Evolutionary conservation across 2,329 filamentous ascomycete species (phyloP).

Genomic region (Drechslera avenae): DNA sequence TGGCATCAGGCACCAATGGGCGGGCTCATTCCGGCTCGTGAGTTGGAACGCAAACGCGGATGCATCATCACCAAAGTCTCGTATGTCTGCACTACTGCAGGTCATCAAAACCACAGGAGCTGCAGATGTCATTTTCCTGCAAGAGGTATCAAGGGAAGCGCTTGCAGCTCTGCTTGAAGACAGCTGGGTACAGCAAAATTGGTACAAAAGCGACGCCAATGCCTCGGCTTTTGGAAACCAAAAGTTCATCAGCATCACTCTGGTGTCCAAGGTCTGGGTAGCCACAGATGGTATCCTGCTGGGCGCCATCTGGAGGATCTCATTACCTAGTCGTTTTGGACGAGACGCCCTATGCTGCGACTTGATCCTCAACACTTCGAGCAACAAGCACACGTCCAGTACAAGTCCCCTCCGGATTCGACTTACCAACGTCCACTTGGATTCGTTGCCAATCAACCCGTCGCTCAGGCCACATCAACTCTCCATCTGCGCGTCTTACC

Average conservation of each 20-base stretch:
- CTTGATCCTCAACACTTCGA: background rate
- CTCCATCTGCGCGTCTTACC: background rate
- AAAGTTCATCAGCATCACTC: conserved; percentile 4
- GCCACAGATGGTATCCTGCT: background rate
- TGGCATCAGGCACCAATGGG: conserved; percentile 1
- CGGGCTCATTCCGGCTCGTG: conserved; percentile 7
- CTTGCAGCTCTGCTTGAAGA: conserved; percentile 3
- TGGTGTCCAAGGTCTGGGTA: conserved; percentile 1
- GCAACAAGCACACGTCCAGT: background rate
- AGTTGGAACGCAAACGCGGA: conserved; percentile 5
- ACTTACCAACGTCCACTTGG: conserved; percentile 7
- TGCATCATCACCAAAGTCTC: background rate
- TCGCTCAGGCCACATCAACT: conserved; percentile 9
- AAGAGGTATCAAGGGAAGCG: conserved; percentile 3
- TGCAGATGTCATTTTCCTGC: conserved; percentile 5
- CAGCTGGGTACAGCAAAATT: conserved; percentile 1
- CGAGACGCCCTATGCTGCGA: conserved; percentile 10
- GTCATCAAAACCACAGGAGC: background rate
- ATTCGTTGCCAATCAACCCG: conserved; percentile 6
- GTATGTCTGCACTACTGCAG: conserved; percentile 5
- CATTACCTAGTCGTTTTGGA: conserved; percentile 7
- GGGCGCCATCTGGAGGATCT: conserved; percentile 2
- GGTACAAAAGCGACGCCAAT: conserved; percentile 3
- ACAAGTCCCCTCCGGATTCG: background rate
- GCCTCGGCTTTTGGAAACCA: background rate